Base-by-base conservation (phyloP, 331 rosid species). In the Quercus tomentella region DNA sequence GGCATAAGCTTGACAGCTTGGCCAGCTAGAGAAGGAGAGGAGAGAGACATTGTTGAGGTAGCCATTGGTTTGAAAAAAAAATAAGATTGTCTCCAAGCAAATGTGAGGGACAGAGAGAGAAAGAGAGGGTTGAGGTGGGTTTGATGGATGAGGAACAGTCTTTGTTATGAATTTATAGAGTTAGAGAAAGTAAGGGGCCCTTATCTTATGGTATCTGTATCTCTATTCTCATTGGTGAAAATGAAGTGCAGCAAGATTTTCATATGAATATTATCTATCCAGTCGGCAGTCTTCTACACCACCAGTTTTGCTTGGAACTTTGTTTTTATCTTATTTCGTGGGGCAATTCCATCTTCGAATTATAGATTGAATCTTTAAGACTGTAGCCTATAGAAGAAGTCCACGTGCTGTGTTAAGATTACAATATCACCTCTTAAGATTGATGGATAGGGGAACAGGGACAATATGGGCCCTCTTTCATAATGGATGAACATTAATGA, bases 11-110 rank as follows among this genome's bases (percentile, higher is more conserved):
- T 88, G 12, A 94, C 84, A 1, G 92, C 87, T 80, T 89, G 83
- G 52, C 98, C 97, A 12, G 90, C 90, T 2, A 94, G 78, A 28
- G 98, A 63, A 0, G 97, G 92, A 12, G 97, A 92, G 1, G 93
- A 90, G 26, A 91, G 93, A 49, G 97, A 93, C 98, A 92, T 92
- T 49, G 98, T 83, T 2, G 97, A 88, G 21, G 93, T 85, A 18
- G 93, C 94, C 98, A 94, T 94, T 28, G 57, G 18, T 30, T 7
- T 12, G 74, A 0, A 63, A 15, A 14, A 14, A 49, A 49, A 11
- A 9, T 7, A 5, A 76, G 60, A 18, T 6, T 5, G 60, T 6
- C 9, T 49, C 23, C 3, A 11, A 69, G 15, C 45, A 17, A 70
- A 20, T 20, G 16, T 9, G 18, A 31, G 54, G 20, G 45, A 41